Percentiles rank a stretch among this genome's conserved stretches.
Evolutionary conservation across 2,329 filamentous ascomycete genomes (phyloP).

Genomic region (Dryadomyces quercivorus): DNA sequence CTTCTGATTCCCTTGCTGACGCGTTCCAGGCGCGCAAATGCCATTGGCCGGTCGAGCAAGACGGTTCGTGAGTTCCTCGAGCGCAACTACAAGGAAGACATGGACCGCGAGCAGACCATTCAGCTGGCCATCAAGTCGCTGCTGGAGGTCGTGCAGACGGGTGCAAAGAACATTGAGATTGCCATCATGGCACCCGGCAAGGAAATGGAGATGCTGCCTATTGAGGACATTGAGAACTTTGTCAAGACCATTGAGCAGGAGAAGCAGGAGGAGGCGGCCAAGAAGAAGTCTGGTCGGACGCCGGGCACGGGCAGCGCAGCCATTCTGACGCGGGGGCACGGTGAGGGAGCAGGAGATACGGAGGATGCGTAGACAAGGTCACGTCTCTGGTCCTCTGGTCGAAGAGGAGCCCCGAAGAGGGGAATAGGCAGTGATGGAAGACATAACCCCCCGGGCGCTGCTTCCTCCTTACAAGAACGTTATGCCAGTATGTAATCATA

Average conservation of each 20-base stretch:
- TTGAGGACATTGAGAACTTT: constrained; percentile 92
- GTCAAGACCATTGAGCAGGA: constrained; percentile 99
- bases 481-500: constrained; percentile 3
- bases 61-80: constrained; percentile 98
- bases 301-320: constrained; percentile 59
- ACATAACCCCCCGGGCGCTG: neutral
- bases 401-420: too few relatives aligned
- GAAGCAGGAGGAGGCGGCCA: constrained; percentile 96
- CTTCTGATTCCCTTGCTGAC: constrained; percentile 3
- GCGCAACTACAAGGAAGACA: constrained; percentile 95
- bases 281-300: constrained; percentile 78
- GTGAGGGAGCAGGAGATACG: constrained; percentile 10
- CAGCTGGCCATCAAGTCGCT: constrained; percentile 97
- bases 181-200: constrained; percentile 94
- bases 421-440: neutral
- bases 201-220: constrained; percentile 80
- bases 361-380: neutral
- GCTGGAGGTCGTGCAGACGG: constrained; percentile 94
- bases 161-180: constrained; percentile 99
- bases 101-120: constrained; percentile 93
- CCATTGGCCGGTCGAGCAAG: constrained; percentile 96
- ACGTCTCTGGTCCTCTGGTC: too few relatives aligned
- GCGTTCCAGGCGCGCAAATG: constrained; percentile 84
- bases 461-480: neutral
- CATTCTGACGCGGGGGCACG: constrained; percentile 54